Percentiles rank a stretch among this genome's conserved stretches.
These are phyloP conservation scores for Bipolaris victoriae DNA, from an alignment of 2,329 filamentous ascomycete genomes.

Conservation along the genomic window DNA sequence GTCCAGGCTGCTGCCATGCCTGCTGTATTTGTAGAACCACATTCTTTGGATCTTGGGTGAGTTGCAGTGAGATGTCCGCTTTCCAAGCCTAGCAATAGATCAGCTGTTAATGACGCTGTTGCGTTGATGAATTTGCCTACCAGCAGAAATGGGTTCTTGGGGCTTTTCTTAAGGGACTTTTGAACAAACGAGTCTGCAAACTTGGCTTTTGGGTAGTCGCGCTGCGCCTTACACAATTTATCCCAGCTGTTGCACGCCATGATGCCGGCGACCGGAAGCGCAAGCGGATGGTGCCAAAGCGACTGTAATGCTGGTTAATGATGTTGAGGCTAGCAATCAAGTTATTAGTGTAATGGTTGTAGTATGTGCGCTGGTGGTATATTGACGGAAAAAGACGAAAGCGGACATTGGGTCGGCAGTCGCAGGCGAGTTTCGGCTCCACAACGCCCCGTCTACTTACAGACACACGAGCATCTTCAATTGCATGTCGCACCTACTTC, in stretches of 20 bases:
- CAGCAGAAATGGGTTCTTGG: slow-evolving; percentile 45
- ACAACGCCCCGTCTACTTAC: slow-evolving; percentile 2
- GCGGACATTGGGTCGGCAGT: slow-evolving; percentile 14
- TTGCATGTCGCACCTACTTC: not conserved
- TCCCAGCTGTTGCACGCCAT: slow-evolving; percentile 48
- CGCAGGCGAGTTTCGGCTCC: slow-evolving; percentile 23
- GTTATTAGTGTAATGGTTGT: slow-evolving; percentile 6
- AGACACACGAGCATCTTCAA: not conserved
- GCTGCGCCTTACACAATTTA: slow-evolving; percentile 40
- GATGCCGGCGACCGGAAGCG: slow-evolving; percentile 1
- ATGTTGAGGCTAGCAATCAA: slow-evolving; percentile 11
- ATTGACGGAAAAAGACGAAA: slow-evolving; percentile 19
- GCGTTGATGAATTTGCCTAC: slow-evolving; percentile 19
- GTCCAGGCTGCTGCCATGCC: slow-evolving; percentile 31
- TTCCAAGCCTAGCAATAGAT: slow-evolving; percentile 39
- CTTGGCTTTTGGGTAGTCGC: slow-evolving; percentile 44
- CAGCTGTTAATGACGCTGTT: slow-evolving; percentile 2
- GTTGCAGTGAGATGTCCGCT: slow-evolving; percentile 32
- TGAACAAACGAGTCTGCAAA: slow-evolving; percentile 41
- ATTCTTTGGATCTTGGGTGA: slow-evolving; percentile 17
- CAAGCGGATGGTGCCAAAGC: not conserved
- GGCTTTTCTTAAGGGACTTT: slow-evolving; percentile 45
- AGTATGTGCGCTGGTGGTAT: slow-evolving; percentile 18
- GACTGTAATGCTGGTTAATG: not conserved
- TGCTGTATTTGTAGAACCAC: slow-evolving; percentile 22